Conservation (phyloP, 1,139 yeast genomes). For the Diutina mesorugosa region DNA sequence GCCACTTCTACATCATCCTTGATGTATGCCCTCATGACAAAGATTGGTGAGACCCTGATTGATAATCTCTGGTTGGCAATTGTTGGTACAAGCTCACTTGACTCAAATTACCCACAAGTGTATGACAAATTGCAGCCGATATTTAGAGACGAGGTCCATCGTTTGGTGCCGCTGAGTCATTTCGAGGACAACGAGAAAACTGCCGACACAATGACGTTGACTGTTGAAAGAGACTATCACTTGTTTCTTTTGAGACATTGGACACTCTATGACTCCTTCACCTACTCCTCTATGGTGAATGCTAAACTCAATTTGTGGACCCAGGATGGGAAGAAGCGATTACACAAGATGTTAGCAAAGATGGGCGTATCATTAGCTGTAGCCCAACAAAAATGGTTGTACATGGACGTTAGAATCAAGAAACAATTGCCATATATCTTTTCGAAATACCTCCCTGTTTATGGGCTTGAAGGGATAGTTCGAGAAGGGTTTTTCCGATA, state of each 20-base stretch:
- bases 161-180: slow-evolving; percentile 32
- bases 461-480: slow-evolving; percentile 74
- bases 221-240: slow-evolving; percentile 74
- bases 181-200: slow-evolving; percentile 19
- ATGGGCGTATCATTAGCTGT: slow-evolving; percentile 90
- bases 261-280: slow-evolving; percentile 84
- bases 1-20: slow-evolving; percentile 69
- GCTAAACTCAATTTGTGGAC: slow-evolving; percentile 84
- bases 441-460: slow-evolving; percentile 54
- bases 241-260: slow-evolving; percentile 83
- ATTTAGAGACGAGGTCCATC: slow-evolving; percentile 68
- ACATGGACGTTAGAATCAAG: slow-evolving; percentile 73
- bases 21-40: slow-evolving; percentile 65
- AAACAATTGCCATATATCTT: slow-evolving; percentile 61
- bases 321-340: slow-evolving; percentile 75
- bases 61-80: slow-evolving; percentile 78
- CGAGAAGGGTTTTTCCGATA: slow-evolving; percentile 80
- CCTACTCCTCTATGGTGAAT: slow-evolving; percentile 80
- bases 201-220: slow-evolving; percentile 53
- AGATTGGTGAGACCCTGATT: slow-evolving; percentile 48
- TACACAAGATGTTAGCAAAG: slow-evolving; percentile 86
- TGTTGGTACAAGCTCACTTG: slow-evolving; percentile 78
- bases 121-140: slow-evolving; percentile 65
- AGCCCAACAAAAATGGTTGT: slow-evolving; percentile 88
- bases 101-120: slow-evolving; percentile 61